Percentiles rank a stretch among this genome's conserved stretches.
Evolutionary conservation across 768 basidiomycete species (phyloP).

Genomic region (Arthromyces matolae): DNA sequence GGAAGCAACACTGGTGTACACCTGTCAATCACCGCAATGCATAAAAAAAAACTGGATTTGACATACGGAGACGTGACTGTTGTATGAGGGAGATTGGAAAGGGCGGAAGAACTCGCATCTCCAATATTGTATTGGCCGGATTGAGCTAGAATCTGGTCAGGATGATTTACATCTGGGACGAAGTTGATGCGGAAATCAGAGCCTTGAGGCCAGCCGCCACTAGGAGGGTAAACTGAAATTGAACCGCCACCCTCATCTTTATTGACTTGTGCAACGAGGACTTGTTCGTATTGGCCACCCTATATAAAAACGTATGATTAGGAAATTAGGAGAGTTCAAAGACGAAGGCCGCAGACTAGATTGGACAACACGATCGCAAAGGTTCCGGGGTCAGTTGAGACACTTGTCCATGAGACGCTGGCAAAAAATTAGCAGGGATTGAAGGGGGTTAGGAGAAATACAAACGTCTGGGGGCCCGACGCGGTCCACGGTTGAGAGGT

Average conservation of each 20-base stretch:
- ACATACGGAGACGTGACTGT: constrained; percentile 22
- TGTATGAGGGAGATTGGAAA: constrained; percentile 14
- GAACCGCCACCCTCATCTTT: constrained; percentile 40
- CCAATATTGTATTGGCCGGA: constrained; percentile 55
- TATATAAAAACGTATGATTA: too few species aligned
- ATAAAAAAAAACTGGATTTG: background rate
- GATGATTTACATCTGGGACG: constrained; percentile 43
- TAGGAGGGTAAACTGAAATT: constrained; percentile 48
- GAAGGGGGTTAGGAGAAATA: too few species aligned
- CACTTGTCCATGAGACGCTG: constrained; percentile 59
- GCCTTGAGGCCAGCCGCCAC: constrained; percentile 64
- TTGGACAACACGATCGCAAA: constrained; percentile 71
- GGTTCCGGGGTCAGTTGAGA: constrained; percentile 60
- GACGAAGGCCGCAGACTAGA: too few species aligned
- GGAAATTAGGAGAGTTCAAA: too few species aligned
- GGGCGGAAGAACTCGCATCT: constrained; percentile 16
- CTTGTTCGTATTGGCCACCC: constrained; percentile 39
- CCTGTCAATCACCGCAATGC: constrained; percentile 3
- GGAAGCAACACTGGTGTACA: constrained; percentile 5
- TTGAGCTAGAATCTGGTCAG: constrained; percentile 64
- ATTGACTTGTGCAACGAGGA: constrained; percentile 54
- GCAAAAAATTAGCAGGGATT: constrained; percentile 13
- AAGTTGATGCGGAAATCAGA: constrained; percentile 69
- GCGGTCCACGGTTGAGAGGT: constrained; percentile 51
- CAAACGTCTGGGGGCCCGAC: constrained; percentile 46